Base-by-base conservation (phyloP, 345 rosid species). In the Rhodamnia rubescens region DNA sequence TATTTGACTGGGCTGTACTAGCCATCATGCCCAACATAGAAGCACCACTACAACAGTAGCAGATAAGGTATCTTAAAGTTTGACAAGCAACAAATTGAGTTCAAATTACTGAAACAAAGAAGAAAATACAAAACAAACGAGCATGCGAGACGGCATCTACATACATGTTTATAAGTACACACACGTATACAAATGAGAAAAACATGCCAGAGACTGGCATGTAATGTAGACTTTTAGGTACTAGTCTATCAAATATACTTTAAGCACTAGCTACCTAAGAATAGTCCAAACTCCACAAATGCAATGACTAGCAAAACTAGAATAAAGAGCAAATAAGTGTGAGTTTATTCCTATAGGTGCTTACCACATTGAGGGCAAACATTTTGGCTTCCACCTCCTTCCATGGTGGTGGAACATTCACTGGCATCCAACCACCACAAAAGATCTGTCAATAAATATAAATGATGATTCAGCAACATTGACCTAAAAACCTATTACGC, bases 351-450 rank as follows among this genome's bases (percentile, higher is more conserved):
- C 7, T 9, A 69, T 9, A 69, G 82, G 74, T 61, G 83, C 92
- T 90, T 86, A 97, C 99, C 92, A 91, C 98, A 92, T 94, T 92
- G 84, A 97, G 94, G 85, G 93, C 91, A 87, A 97, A 97, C 86
- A 95, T 89, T 88, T 94, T 94, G 74, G 92, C 87, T 89, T 97
- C 99, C 86, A 97, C 92, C 90, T 94, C 98, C 87, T 91, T 94
- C 97, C 97, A 95, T 84, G 92, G 94, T 86, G 93, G 90, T 75
- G 93, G 85, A 84, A 85, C 87, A 90, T 88, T 94, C 86, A 92
- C 83, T 88, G 93, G 90, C 88, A 89, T 85, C 92, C 93, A 92
- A 86, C 95, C 92, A 85, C 93, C 91, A 84, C 90, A 95, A 88
- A 92, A 91, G 85, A 97, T 89, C 98, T 97, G 83, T 84, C 92